Evolutionary conservation across 306 rosid species (phyloP), one percentile per base, ranked within the genome.

Genomic region (Vigna unguiculata): DNA sequence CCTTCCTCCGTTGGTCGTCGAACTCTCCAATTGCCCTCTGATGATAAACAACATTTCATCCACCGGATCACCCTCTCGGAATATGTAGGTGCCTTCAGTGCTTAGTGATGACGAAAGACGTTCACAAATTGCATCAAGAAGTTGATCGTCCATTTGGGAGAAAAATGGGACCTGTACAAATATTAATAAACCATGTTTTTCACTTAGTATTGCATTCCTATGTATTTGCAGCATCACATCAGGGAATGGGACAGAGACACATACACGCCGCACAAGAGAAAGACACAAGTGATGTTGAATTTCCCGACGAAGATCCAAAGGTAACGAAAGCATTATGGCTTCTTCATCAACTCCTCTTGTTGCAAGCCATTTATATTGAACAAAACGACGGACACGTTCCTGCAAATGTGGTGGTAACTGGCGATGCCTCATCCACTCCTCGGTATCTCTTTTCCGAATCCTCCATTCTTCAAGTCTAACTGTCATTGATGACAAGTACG

Each of bases 381-480:
- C 93, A 52, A 89, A 95, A 65, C 90, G 84, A 17, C 91, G 92
- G 22, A 92, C 89, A n/a, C 99, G 97, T 68, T 82, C 90, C 62
- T 87, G 90, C 87, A 95, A 71, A 41, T 83, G 87, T 7, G 25
- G 87, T 48, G 97, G 97, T 83, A 92, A 84, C 76, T 87, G 97
- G 25, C 97, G 93, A 73, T 87, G 97, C 83, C 97, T 89, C 99
- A 90, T 95, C 97, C 99, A 95, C 79, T 95, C 96, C 81, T 95
- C 97, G 0, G 96, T 92, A 21, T 95, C 99, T 79, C 81, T 87
- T 78, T 88, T 87, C 80, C 87, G 82, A 40, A 95, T 76, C 90
- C 97, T 90, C 96, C 97, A 90, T 77, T 92, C 97, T 81, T 95
- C 97, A 16, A 95, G 82, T 74, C 93, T 90, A 36, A 84, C 84